Conservation (phyloP, 495 filamentous ascomycete genomes). For the Penicillium mononematosum region DNA sequence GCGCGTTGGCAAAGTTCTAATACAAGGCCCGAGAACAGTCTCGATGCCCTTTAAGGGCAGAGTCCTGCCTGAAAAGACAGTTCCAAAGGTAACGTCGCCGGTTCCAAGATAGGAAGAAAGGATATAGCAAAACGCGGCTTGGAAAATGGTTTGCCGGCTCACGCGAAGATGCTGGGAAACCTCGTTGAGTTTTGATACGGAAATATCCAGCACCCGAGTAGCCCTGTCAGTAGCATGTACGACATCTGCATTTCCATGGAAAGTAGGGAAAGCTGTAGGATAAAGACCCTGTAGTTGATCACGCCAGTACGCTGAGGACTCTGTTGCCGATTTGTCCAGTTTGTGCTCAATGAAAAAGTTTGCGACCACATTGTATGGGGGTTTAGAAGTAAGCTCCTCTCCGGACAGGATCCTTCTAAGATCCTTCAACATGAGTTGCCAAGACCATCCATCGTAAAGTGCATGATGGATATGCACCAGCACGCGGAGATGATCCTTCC, state of each 20-base stretch:
- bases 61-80: constrained; percentile 72
- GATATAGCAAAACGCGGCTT: constrained; percentile 64
- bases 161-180: constrained; percentile 30
- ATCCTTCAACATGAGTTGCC: constrained; percentile 68
- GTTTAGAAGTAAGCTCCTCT: constrained; percentile 13
- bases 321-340: constrained; percentile 36
- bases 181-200: constrained; percentile 29
- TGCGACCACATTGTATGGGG: constrained; percentile 32
- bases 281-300: constrained; percentile 47
- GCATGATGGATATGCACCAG: constrained; percentile 65
- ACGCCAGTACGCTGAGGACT: constrained; percentile 65
- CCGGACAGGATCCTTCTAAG: constrained; percentile 43
- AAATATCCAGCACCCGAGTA: constrained; percentile 34
- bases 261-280: constrained; percentile 31
- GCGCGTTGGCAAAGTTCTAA: constrained; percentile 66
- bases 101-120: constrained; percentile 58
- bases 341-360: constrained; percentile 38
- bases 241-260: constrained; percentile 21
- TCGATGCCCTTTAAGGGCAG: constrained; percentile 65
- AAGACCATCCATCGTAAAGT: constrained; percentile 82
- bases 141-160: constrained; percentile 60
- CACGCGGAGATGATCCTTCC: constrained; percentile 31
- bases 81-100: constrained; percentile 66
- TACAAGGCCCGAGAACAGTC: constrained; percentile 68
- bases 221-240: constrained; percentile 22